Evolutionary conservation across 2,329 filamentous ascomycete genomes (phyloP), one percentile per base, ranked within the genome.

Genomic region (Penicillium thymicola): DNA sequence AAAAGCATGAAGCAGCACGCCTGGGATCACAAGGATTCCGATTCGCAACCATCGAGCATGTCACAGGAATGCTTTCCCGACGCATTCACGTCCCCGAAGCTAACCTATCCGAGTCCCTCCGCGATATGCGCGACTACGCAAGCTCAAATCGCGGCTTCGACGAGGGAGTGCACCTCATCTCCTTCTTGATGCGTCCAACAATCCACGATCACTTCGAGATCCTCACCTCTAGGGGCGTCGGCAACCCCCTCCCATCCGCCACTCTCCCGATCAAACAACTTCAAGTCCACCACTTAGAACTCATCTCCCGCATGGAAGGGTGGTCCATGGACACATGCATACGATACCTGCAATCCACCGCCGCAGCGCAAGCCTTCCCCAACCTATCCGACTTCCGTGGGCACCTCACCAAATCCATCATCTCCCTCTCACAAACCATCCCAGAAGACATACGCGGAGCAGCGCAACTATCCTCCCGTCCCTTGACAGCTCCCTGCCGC

Each of bases 21-120:
- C 79, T 96, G 14, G 82, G 87, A 60, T 85, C 89, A 1, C 78
- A 83, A 11, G 91, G 92, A 1, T 95, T 87, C 71, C 84, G 89
- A n/a, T 96, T 96, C 65, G 89, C 89, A 2, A 81, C 84, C 34
- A 75, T 86, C 13, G 81, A 82, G 54, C 85, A 91, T 59, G 87
- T 96, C 28, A 81, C 84, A 13, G 80, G 83, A 18, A 83, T 85
- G 41, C 85, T 96, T 60, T 83, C 87, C 23, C 81, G 85, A 25
- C 88, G 84, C 60, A 88, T 96, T 80, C 89, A 93, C 67, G 86
- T 95, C 54, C 81, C 86, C 45, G 79, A 81, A 2, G 74, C 78
- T 1, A 82, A 85, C n/a, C 77, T 96, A 3, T 79, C 82, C 43
- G 70, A 73, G 6, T 84, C 86, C 54, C 76, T 96, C 13, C 75